phyloP scores from a whole-genome alignment of 2,329 filamentous ascomycete species.

The Ustulina deusta region DNA sequence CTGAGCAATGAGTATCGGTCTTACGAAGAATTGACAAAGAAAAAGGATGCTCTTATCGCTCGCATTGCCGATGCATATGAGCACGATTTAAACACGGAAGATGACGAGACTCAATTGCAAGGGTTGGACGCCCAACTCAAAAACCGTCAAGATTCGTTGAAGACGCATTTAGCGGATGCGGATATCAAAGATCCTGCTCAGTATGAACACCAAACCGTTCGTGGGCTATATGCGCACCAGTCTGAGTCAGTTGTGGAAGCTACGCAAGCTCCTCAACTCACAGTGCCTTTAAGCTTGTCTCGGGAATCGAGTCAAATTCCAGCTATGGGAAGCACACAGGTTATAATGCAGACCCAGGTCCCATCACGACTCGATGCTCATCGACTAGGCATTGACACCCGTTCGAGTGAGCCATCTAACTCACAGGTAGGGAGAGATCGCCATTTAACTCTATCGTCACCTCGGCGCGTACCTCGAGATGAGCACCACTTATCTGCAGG shows the following conservation, averaged over 20 bases:
- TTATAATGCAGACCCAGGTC: slow-evolving; percentile 66
- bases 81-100: slow-evolving; percentile 63
- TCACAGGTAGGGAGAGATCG: slow-evolving; percentile 33
- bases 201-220: slow-evolving; percentile 52
- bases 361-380: slow-evolving; percentile 44
- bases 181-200: slow-evolving; percentile 58
- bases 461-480: slow-evolving; percentile 39
- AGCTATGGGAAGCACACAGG: slow-evolving; percentile 54
- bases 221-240: slow-evolving; percentile 40
- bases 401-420: slow-evolving; percentile 38
- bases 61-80: slow-evolving; percentile 64
- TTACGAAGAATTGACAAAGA: slow-evolving; percentile 57
- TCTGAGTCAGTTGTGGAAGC: slow-evolving; percentile 56
- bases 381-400: slow-evolving; percentile 13
- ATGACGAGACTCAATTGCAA: slow-evolving; percentile 64
- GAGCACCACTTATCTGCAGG: slow-evolving; percentile 13
- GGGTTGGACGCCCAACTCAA: slow-evolving; percentile 60
- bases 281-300: slow-evolving; percentile 49
- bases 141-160: slow-evolving; percentile 57
- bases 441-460: slow-evolving; percentile 33
- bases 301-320: slow-evolving; percentile 49
- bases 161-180: slow-evolving; percentile 57
- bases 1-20: slow-evolving; percentile 57
- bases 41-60: slow-evolving; percentile 60
- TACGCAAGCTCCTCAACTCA: slow-evolving; percentile 56